Percentiles rank a stretch among this genome's conserved stretches.
These are phyloP conservation scores for Rhodotorula mucilaginosa DNA, from an alignment of 1,284 basidiomycete species.

Conservation along the genomic window DNA sequence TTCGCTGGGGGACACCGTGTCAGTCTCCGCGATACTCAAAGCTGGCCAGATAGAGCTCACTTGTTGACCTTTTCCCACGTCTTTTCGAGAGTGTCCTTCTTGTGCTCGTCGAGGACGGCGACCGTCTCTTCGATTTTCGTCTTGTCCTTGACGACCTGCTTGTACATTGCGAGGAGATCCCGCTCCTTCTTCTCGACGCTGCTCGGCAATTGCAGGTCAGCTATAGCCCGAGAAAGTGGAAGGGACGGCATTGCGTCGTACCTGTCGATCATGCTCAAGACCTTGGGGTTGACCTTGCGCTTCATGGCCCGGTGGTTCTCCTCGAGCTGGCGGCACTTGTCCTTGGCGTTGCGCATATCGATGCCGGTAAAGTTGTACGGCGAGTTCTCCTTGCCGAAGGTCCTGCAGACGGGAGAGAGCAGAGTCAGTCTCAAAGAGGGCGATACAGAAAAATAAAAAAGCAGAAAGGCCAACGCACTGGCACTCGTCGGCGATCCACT, in stretches of 20 bases:
- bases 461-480: conserved; percentile 58
- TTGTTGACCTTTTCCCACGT: conserved; percentile 95
- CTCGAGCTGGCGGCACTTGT: conserved; percentile 73
- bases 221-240: too few relatives aligned
- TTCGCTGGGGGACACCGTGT: conserved; percentile 60
- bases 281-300: conserved; percentile 93
- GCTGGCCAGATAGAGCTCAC: conserved; percentile 54
- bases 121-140: conserved; percentile 95
- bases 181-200: conserved; percentile 95
- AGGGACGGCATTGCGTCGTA: conserved; percentile 49
- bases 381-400: conserved; percentile 77
- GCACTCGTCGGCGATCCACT: conserved; percentile 86
- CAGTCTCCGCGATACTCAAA: neutral
- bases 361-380: conserved; percentile 79
- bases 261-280: conserved; percentile 94
- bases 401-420: conserved; percentile 44
- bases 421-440: neutral
- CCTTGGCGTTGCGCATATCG: conserved; percentile 64
- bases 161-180: conserved; percentile 80
- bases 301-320: conserved; percentile 80
- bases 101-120: conserved; percentile 87
- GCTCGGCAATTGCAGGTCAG: neutral
- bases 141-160: conserved; percentile 88
- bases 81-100: conserved; percentile 85
- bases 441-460: neutral